phyloP scores from a whole-genome alignment of 2,329 filamentous ascomycete species.

The Clonostachys chloroleuca region DNA sequence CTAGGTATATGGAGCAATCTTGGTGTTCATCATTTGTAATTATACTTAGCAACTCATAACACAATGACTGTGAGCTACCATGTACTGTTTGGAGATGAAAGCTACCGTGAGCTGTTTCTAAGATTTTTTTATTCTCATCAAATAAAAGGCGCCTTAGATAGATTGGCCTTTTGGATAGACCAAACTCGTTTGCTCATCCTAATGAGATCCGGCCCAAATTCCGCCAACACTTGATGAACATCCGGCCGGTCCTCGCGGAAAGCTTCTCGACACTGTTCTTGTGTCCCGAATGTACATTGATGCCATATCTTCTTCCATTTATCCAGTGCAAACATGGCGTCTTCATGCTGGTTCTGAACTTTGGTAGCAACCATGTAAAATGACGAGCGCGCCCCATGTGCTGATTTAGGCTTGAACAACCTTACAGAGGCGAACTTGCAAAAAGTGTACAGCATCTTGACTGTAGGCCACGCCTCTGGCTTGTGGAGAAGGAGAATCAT shows the following conservation, averaged over 20 bases:
- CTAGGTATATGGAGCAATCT: no score
- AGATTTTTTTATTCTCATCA: no score
- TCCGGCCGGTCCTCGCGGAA: constrained; percentile 1
- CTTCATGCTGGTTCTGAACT: constrained; percentile 22
- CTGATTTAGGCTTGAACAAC: constrained; percentile 36
- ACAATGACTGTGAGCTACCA: no score
- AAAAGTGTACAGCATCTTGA: constrained; percentile 30
- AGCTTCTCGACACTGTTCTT: constrained; percentile 12
- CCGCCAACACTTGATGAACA: constrained; percentile 15
- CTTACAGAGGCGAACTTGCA: constrained; percentile 30
- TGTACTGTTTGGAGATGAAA: no score
- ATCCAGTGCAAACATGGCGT: constrained; percentile 25
- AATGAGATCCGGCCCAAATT: constrained; percentile 27
- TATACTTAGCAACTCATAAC: no score
- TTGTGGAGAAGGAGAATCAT: constrained; percentile 47
- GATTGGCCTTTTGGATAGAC: constrained; percentile 23
- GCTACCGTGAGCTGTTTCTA: no score
- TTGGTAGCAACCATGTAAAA: constrained; percentile 48
- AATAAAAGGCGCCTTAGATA: constrained; percentile 19
- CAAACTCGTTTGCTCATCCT: constrained; percentile 22
- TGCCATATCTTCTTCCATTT: constrained; percentile 34
- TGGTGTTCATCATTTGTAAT: no score
- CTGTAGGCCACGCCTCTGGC: constrained; percentile 31
- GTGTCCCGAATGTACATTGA: constrained; percentile 26
- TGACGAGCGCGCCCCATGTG: constrained; percentile 36